Base-by-base conservation (phyloP, 257 asterid genomes). In the Craterostigma plantagineum region DNA sequence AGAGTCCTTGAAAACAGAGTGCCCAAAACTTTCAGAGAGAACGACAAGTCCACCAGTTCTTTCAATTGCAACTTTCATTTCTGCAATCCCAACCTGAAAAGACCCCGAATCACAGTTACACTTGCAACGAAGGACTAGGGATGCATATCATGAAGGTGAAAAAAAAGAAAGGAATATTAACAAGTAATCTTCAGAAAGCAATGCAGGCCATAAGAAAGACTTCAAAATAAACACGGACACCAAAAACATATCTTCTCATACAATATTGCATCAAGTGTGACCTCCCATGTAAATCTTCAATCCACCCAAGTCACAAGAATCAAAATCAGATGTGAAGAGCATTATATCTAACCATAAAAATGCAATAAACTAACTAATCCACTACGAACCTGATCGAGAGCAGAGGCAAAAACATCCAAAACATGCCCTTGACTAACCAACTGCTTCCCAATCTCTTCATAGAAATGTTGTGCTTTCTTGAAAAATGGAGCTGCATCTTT, bases 1-100 rank as follows among this genome's bases (percentile, higher is more conserved):
- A 8, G 97, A 79, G 64, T 79, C 92, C 73, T 87, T 87, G 66
- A 87, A 87, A 53, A 87, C 97, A 43, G 95, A 69, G 68, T 86
- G 97, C 51, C 95, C 95, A 68, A 86, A 86, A 63, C 97, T 86
- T 77, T 86, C 97, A 38, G 97, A 77, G 43, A 79, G 71, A 62
- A 79, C 93, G 10, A 82, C 90, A 38, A 87, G 84, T 53, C 97
- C 97, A 56, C 95, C 97, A 34, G 92, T 81, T 70, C 64, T 79
- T 71, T 86, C 97, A 37, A 86, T 78, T 49, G 93, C 90, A 41
- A 86, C 81, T 70, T 86, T 81, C 91, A 86, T 78, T 75, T 86
- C 97, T 46, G 97, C 97, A 71, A 86, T 70, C 53, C 97, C 97
- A 56, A 86, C 95, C 95, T 86, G 59, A 57, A 66, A n/a, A 58